Conservation (phyloP, 345 rosid genomes). For the Sonneratia caseolaris region DNA sequence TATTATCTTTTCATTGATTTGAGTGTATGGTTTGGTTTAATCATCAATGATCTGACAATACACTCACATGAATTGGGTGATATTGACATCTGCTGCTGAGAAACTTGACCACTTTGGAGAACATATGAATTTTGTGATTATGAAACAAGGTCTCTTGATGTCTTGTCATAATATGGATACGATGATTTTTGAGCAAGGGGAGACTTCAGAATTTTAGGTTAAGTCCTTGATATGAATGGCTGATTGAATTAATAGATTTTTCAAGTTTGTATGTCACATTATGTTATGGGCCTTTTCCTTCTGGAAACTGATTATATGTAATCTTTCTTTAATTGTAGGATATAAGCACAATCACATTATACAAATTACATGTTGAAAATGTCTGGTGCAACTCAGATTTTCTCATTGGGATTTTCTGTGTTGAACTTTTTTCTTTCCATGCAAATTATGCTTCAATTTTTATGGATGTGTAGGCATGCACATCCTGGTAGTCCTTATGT, state of each 20-base stretch:
- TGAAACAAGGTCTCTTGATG: neutral
- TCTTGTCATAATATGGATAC: neutral
- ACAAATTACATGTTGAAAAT: too few species aligned
- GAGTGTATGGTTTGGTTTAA: neutral
- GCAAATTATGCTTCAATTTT: neutral
- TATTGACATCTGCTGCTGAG: neutral
- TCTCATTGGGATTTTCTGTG: neutral
- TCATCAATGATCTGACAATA: neutral
- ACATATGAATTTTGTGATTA: neutral
- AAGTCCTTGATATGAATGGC: neutral
- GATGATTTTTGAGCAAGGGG: neutral
- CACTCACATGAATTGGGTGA: neutral
- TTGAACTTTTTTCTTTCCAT: neutral
- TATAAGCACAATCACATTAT: neutral
- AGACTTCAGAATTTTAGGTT: neutral
- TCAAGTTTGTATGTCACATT: neutral
- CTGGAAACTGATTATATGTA: neutral
- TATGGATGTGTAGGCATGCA: constrained; percentile 57
- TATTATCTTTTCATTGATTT: neutral
- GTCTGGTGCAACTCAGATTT: neutral
- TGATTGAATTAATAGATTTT: neutral
- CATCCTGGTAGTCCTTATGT: constrained; percentile 99
- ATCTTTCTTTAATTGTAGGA: neutral
- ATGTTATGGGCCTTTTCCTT: neutral
- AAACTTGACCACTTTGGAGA: neutral